Evolutionary conservation across 441 rosid species (phyloP).

Genomic region (Croton setiger): DNA sequence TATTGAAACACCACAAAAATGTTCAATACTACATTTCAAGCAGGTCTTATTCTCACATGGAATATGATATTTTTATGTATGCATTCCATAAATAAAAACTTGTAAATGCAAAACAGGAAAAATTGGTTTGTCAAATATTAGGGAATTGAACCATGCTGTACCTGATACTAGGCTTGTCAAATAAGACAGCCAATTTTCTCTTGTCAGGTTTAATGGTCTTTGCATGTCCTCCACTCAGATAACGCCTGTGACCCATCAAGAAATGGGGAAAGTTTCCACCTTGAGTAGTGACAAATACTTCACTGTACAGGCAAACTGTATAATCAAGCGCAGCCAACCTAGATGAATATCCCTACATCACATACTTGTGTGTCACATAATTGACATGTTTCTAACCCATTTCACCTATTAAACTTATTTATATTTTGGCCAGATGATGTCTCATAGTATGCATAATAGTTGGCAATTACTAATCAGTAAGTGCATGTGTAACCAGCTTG

Average conservation of each 20-base stretch:
- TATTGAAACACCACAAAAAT: neutral
- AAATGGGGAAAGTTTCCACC: constrained; percentile 99
- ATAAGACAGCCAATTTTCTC: constrained; percentile 75
- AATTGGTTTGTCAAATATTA: too few relatives aligned
- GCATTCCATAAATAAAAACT: neutral
- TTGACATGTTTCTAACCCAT: neutral
- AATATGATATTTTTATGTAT: neutral
- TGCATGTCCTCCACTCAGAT: constrained; percentile 84
- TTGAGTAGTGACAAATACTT: constrained; percentile 94
- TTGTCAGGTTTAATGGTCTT: constrained; percentile 90
- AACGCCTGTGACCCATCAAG: constrained; percentile 93
- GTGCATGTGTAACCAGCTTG: neutral
- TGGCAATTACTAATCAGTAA: neutral
- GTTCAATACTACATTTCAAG: neutral
- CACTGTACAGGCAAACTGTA: constrained; percentile 89
- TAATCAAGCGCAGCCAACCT: constrained; percentile 97
- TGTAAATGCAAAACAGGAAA: too few relatives aligned
- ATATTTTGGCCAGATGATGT: neutral
- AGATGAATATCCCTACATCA: constrained; percentile 76
- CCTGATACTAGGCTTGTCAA: constrained; percentile 76
- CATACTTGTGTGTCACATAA: constrained; percentile 25
- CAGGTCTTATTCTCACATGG: neutral
- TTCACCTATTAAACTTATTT: neutral
- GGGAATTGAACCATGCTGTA: constrained; percentile 24
- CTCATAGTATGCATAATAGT: neutral